Percentiles rank a stretch among this genome's conserved stretches.
These are phyloP conservation scores for Camillea tinctor DNA, from an alignment of 2,329 filamentous ascomycete species.

Conservation along the genomic window DNA sequence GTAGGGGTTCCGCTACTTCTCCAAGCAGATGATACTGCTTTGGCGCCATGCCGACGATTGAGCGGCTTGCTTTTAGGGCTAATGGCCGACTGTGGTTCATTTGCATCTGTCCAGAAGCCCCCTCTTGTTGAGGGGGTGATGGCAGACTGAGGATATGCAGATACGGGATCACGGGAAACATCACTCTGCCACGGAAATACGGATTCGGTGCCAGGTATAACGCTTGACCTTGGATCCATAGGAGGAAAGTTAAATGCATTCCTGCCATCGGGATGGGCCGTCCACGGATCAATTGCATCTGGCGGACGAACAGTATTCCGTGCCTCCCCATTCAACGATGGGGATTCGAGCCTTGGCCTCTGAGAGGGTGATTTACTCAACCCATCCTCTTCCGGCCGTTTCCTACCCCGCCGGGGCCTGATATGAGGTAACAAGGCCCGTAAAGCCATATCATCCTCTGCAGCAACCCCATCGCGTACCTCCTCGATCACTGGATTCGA, in stretches of 20 bases:
- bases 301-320: slow-evolving; percentile 43
- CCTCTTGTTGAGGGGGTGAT: slow-evolving; percentile 63
- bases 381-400: slow-evolving; percentile 63
- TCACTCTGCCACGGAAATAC: slow-evolving; percentile 50
- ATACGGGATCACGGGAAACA: slow-evolving; percentile 57
- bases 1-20: slow-evolving; percentile 61
- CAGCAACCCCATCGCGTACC: slow-evolving; percentile 75
- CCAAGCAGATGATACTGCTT: slow-evolving; percentile 90
- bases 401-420: slow-evolving; percentile 59
- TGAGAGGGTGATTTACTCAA: slow-evolving; percentile 52
- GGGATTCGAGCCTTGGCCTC: slow-evolving; percentile 57
- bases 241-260: slow-evolving; percentile 38
- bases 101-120: slow-evolving; percentile 53
- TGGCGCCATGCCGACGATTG: slow-evolving; percentile 70
- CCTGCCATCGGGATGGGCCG: slow-evolving; percentile 44
- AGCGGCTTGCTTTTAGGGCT: slow-evolving; percentile 53
- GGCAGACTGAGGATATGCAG: slow-evolving; percentile 75
- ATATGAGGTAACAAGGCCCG: slow-evolving; percentile 79
- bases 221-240: slow-evolving; percentile 37
- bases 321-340: slow-evolving; percentile 33
- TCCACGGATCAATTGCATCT: slow-evolving; percentile 52
- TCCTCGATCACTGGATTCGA: slow-evolving; percentile 61
- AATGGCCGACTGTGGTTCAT: slow-evolving; percentile 71
- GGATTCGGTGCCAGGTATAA: slow-evolving; percentile 33
- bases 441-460: slow-evolving; percentile 87